Conservation (phyloP, 331 rosid genomes). For the Malus hybrid region DNA sequence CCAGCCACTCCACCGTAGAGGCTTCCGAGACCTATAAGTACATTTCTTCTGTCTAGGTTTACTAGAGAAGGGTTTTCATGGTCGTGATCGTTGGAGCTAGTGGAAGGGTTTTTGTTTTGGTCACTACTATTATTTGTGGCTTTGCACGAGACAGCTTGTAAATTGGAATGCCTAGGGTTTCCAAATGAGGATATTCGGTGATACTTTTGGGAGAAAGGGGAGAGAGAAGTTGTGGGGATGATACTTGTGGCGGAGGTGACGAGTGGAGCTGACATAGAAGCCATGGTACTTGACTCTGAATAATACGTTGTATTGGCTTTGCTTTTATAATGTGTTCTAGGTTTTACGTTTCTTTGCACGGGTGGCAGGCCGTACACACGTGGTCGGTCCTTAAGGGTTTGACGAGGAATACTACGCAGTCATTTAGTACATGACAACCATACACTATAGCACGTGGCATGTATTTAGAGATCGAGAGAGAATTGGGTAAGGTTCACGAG, state of each 20-base stretch:
- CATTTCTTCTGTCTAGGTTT: conserved; percentile 39
- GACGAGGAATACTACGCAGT: background rate
- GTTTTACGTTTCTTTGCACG: background rate
- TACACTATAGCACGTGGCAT: too few species aligned
- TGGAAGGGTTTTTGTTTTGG: background rate
- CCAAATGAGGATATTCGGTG: background rate
- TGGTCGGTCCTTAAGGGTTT: background rate
- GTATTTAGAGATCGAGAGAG: too few species aligned
- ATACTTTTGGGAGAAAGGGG: background rate
- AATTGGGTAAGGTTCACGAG: too few species aligned
- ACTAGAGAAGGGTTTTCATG: background rate
- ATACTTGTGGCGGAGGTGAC: background rate
- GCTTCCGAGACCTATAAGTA: conserved; percentile 66
- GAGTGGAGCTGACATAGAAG: conserved; percentile 18
- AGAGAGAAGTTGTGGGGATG: background rate
- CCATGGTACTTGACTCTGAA: conserved; percentile 21
- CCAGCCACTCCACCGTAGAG: conserved; percentile 32
- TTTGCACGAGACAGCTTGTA: conserved; percentile 15
- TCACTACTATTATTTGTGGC: background rate
- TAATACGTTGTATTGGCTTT: background rate
- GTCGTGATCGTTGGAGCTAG: background rate
- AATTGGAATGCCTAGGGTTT: conserved; percentile 1
- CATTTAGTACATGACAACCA: too few species aligned
- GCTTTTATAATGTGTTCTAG: background rate
- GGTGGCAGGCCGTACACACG: background rate